These are phyloP conservation scores for Achaetomium macrosporum DNA, from an alignment of 2,329 filamentous ascomycete species.

Conservation along the genomic window DNA sequence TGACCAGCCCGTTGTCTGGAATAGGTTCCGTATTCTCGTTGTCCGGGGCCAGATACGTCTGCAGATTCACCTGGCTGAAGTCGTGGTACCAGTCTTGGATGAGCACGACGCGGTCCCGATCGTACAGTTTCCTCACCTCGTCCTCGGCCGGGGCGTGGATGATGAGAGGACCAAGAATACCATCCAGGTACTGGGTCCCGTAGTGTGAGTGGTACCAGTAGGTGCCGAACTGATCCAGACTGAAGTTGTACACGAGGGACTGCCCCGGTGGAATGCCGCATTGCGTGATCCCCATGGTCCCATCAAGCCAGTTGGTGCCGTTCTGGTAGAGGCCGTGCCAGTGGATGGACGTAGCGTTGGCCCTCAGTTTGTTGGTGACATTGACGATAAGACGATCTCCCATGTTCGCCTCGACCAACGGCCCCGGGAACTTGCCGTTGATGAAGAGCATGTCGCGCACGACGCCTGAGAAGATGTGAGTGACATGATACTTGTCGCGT, in stretches of 20 bases:
- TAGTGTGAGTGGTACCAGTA: slow-evolving; percentile 11
- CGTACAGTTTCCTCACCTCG: not conserved
- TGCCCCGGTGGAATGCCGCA: slow-evolving; percentile 47
- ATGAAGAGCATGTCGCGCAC: slow-evolving; percentile 11
- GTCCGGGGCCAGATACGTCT: not conserved
- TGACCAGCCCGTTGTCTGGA: slow-evolving; percentile 2
- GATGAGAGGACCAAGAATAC: not conserved
- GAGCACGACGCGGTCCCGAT: not conserved
- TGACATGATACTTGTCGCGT: not conserved
- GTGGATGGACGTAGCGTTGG: slow-evolving; percentile 54
- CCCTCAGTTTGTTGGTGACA: slow-evolving; percentile 12
- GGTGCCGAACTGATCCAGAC: slow-evolving; percentile 9
- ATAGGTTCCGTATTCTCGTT: slow-evolving; percentile 1
- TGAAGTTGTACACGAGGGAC: slow-evolving; percentile 51
- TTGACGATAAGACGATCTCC: slow-evolving; percentile 12
- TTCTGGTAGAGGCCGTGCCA: slow-evolving; percentile 58
- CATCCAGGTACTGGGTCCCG: not conserved
- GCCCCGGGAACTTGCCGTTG: slow-evolving; percentile 16
- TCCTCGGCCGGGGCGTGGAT: not conserved
- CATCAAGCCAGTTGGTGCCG: slow-evolving; percentile 50
- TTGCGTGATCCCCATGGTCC: slow-evolving; percentile 45
- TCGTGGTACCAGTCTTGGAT: slow-evolving; percentile 4
- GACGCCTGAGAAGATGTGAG: not conserved
- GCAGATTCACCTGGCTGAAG: not conserved
- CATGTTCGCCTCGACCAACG: slow-evolving; percentile 15